These are phyloP conservation scores for Cephaloascus fragrans DNA, from an alignment of 805 yeast genomes.

Conservation along the genomic window DNA sequence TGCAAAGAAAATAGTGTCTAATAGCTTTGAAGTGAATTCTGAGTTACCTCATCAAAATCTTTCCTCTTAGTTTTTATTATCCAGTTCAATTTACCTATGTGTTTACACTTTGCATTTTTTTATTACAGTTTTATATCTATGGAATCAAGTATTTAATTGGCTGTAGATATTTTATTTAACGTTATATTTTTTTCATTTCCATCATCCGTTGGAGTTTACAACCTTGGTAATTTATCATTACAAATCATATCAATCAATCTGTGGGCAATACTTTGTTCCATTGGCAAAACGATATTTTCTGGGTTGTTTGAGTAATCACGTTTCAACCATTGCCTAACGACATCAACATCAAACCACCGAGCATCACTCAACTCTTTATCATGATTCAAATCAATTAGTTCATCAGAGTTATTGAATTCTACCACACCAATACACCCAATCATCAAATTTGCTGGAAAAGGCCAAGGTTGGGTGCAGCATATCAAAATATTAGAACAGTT, in stretches of 20 bases:
- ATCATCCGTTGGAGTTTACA: too few relatives aligned
- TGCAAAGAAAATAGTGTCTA: too few relatives aligned
- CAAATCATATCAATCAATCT: constrained; percentile 28
- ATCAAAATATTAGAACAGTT: constrained; percentile 46
- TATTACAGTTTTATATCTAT: too few relatives aligned
- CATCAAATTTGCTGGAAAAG: constrained; percentile 90
- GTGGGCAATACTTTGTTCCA: constrained; percentile 32
- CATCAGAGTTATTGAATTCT: constrained; percentile 58
- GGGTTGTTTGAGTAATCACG: constrained; percentile 16
- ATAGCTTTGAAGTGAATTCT: too few relatives aligned
- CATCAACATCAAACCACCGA: constrained; percentile 63
- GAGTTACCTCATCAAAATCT: too few relatives aligned
- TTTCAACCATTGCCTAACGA: constrained; percentile 31
- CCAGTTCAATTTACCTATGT: too few relatives aligned
- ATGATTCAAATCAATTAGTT: constrained; percentile 59
- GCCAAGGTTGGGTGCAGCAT: constrained; percentile 90
- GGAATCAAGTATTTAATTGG: too few relatives aligned
- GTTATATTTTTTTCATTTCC: too few relatives aligned
- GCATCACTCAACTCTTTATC: constrained; percentile 86
- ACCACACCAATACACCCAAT: constrained; percentile 81
- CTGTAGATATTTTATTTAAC: too few relatives aligned
- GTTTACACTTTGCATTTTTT: too few relatives aligned
- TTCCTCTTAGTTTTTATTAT: too few relatives aligned
- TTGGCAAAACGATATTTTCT: constrained; percentile 30
- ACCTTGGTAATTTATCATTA: not conserved